These are phyloP conservation scores for Schwanniomyces polymorphus DNA, from an alignment of 805 yeast genomes.

Conservation along the genomic window DNA sequence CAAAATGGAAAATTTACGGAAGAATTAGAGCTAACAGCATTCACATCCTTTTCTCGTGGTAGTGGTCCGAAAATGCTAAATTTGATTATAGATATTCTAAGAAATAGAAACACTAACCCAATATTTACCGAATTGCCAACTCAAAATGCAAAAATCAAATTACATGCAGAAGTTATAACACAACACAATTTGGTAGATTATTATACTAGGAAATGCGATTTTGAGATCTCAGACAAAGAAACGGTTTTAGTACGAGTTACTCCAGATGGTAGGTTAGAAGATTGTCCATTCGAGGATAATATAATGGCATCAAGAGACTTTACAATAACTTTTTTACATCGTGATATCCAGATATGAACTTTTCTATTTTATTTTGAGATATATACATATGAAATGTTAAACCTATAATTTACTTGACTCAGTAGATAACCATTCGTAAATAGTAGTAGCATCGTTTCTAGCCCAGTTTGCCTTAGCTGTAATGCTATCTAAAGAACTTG, in stretches of 20 bases:
- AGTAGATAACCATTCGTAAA: conserved; percentile 48
- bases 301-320: conserved; percentile 36
- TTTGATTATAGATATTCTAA: conserved; percentile 15
- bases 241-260: conserved; percentile 13
- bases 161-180: conserved; percentile 43
- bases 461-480: conserved; percentile 60
- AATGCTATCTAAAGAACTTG: conserved; percentile 63
- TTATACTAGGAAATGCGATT: conserved; percentile 43
- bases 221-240: conserved; percentile 20
- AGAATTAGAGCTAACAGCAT: conserved; percentile 49
- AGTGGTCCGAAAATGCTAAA: conserved; percentile 30
- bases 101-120: conserved; percentile 6
- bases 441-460: conserved; percentile 49
- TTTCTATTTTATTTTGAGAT: not conserved
- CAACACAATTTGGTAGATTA: conserved; percentile 51
- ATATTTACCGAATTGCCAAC: conserved; percentile 3
- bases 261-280: conserved; percentile 13
- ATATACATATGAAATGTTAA: not conserved
- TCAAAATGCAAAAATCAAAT: conserved; percentile 15
- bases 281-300: conserved; percentile 34
- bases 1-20: conserved; percentile 3
- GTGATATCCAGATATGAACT: conserved; percentile 10
- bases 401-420: conserved; percentile 10
- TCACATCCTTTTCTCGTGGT: conserved; percentile 50
- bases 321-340: conserved; percentile 36